Evolutionary conservation across 768 basidiomycete species (phyloP), one percentile per base, ranked within the genome.

Genomic region (Podaxis rugospora): DNA sequence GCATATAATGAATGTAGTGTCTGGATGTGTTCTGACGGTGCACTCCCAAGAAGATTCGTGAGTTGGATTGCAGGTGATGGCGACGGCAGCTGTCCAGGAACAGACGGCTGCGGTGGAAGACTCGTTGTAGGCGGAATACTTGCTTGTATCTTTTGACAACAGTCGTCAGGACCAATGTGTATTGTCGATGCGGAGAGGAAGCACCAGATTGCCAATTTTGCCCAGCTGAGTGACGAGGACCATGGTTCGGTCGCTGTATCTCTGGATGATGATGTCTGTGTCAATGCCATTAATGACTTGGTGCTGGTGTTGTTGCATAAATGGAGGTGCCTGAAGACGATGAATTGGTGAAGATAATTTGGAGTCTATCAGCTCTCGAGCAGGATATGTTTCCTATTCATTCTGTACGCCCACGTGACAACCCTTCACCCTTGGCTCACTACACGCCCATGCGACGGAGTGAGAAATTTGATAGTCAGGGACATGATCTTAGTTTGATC

Each of bases 211-310:
- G 59, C 95, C 95, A 11, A 96, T 88, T 83, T 94, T 95, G 40
- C 92, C 91, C 63, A 93, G 71, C 72, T 98, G 95, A 1, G 93
- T 95, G 56, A 98, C 80, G 23, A 97, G 78, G n/a, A 97, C 87
- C 18, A 98, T 77, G 11, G 85, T 76, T 25, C 93, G 82, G 74
- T 98, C 95, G 56, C 83, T 82, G 70, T 85, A 98, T 0, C 78
- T 76, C 67, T 97, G 93, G 5, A 95, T 70, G 49, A 95, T 65
- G 14, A 97, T 74, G 57, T 95, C 87, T 1, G 93, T 97, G 16
- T 70, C 73, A 11, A 79, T 73, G 11, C 84, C 89, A 47, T 82
- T 70, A 10, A 95, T 66, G 4, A 78, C 69, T 40, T 80, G 76
- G 7, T 80, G 79, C 23, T 79, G 72, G 61, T 88, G 86, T 14